These are phyloP conservation scores for Scorias spongiosa DNA, from an alignment of 2,329 filamentous ascomycete species.

Conservation along the genomic window DNA sequence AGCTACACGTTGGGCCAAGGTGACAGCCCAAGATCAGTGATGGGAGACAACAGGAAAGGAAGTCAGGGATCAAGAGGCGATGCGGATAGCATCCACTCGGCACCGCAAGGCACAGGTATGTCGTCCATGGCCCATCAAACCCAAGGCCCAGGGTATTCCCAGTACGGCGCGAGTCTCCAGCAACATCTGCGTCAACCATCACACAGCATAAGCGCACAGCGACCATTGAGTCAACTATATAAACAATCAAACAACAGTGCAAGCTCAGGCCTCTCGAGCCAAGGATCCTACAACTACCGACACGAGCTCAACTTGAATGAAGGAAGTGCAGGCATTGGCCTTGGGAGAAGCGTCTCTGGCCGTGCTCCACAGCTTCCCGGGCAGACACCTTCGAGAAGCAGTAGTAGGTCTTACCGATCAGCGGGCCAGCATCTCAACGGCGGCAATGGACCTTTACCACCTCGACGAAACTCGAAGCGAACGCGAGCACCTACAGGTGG, in stretches of 20 bases:
- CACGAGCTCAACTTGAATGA: conserved; percentile 24
- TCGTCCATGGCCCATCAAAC: conserved; percentile 20
- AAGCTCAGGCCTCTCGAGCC: conserved; percentile 26
- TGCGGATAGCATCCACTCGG: neutral
- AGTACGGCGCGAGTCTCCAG: conserved; percentile 8
- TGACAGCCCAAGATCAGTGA: neutral
- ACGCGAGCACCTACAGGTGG: conserved; percentile 17
- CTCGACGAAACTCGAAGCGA: conserved; percentile 61
- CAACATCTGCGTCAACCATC: conserved; percentile 12
- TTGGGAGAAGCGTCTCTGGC: conserved; percentile 48
- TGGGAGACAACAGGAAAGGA: neutral
- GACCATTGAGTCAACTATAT: conserved; percentile 33
- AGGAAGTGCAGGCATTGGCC: conserved; percentile 28
- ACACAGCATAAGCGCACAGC: conserved; percentile 8
- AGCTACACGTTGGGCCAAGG: conserved; percentile 18
- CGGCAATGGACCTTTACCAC: conserved; percentile 50
- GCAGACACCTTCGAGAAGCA: conserved; percentile 50
- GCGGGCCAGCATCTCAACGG: conserved; percentile 37
- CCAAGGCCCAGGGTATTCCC: conserved; percentile 19
- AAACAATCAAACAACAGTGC: conserved; percentile 32
- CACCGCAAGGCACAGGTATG: neutral
- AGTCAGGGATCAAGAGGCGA: neutral
- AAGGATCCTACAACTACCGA: conserved; percentile 31
- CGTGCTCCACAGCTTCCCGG: conserved; percentile 44
- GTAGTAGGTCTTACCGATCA: conserved; percentile 52